phyloP scores from a whole-genome alignment of 768 basidiomycete species.

The Grammothele lineata region DNA sequence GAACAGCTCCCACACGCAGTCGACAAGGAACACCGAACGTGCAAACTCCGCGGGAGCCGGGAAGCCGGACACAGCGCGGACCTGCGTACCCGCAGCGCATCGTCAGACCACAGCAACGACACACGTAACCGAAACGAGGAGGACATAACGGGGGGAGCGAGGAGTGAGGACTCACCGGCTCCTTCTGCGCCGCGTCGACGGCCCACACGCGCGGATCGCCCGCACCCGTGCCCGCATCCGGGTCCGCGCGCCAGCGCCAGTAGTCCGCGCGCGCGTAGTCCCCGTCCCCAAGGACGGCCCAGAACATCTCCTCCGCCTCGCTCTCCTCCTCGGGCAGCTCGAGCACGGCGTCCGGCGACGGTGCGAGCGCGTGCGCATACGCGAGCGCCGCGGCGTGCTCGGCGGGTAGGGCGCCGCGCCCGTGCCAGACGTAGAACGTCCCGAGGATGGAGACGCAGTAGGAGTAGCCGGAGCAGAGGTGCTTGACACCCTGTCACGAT shows the following conservation, averaged over 20 bases:
- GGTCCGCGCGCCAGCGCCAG: conserved; percentile 64
- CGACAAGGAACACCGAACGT: conserved; percentile 57
- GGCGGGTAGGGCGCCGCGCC: conserved; percentile 54
- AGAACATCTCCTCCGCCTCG: conserved; percentile 75
- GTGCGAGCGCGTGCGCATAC: conserved; percentile 51
- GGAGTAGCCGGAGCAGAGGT: conserved; percentile 82
- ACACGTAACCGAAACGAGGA: not conserved
- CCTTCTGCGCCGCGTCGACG: conserved; percentile 37
- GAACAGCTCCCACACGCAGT: conserved; percentile 80
- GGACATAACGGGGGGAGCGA: conserved; percentile 3
- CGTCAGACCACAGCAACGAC: not conserved
- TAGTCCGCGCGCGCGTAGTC: conserved; percentile 77
- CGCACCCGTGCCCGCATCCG: conserved; percentile 29
- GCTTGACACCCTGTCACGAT: conserved; percentile 45
- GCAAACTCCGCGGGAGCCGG: conserved; percentile 34
- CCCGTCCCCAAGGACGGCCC: conserved; percentile 79
- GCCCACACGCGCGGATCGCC: conserved; percentile 57
- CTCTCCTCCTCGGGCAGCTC: conserved; percentile 65
- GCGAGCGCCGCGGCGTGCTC: conserved; percentile 61
- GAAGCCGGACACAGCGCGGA: conserved; percentile 42
- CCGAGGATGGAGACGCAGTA: conserved; percentile 72
- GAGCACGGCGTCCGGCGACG: conserved; percentile 35
- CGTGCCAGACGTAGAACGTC: conserved; percentile 78
- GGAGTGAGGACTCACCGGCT: conserved; percentile 47
- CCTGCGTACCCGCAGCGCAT: conserved; percentile 31